phyloP scores from a whole-genome alignment of 2,329 filamentous ascomycete species.

The Trichoderma sp. region DNA sequence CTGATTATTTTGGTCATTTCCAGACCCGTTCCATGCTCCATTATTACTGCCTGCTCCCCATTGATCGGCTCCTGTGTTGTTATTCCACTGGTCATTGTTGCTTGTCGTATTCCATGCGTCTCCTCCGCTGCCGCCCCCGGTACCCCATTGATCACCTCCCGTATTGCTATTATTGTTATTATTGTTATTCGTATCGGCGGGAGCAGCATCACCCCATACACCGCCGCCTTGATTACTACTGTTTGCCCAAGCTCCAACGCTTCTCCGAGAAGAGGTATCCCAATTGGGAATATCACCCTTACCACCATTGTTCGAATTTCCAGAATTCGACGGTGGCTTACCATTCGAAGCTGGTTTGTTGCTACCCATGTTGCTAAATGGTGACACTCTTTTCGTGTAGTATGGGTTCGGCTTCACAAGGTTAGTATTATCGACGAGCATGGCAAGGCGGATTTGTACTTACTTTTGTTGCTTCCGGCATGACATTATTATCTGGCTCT shows the following conservation, averaged over 20 bases:
- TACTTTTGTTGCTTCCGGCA: constrained; percentile 14
- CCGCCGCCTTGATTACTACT: constrained; percentile 9
- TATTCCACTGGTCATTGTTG: background rate
- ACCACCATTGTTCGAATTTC: constrained; percentile 21
- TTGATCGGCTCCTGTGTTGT: background rate
- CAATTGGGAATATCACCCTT: background rate
- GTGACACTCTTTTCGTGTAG: constrained; percentile 24
- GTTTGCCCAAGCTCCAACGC: constrained; percentile 17
- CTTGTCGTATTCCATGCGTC: background rate
- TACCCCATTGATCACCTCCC: background rate
- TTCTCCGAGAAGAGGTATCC: constrained; percentile 2
- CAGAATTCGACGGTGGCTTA: constrained; percentile 9
- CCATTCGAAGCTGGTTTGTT: constrained; percentile 18
- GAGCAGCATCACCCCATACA: background rate
- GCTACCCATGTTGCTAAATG: constrained; percentile 30
- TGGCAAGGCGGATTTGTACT: background rate
- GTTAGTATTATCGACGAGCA: background rate
- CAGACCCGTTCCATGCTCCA: background rate
- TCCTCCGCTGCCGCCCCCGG: constrained; percentile 6
- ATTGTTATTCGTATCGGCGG: background rate
- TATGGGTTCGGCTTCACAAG: constrained; percentile 14
- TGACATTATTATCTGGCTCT: constrained; percentile 26
- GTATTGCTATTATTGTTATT: constrained; percentile 5
- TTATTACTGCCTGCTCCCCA: constrained; percentile 15
- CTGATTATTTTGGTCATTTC: background rate